Conservation (phyloP, 2,329 filamentous ascomycete genomes). For the Xylariaceae sp. region DNA sequence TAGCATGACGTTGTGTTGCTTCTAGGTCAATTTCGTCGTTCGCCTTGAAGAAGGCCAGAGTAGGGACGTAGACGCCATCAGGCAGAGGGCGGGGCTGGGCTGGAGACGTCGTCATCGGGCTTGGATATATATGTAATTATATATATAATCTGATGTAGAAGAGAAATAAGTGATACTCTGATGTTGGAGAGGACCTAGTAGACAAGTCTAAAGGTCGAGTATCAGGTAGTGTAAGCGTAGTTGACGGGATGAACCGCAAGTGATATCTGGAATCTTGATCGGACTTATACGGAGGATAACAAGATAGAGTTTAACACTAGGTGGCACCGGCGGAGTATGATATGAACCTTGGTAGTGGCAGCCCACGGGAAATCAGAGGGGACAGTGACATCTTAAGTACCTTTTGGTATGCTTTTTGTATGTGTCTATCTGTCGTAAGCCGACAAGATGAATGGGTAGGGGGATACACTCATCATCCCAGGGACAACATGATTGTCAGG, state of each 20-base stretch:
- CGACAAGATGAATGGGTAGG: slow-evolving; percentile 12
- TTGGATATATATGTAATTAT: slow-evolving; percentile 1
- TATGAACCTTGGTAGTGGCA: slow-evolving; percentile 9
- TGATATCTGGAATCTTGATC: neutral
- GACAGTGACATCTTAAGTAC: slow-evolving; percentile 17
- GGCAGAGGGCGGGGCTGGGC: slow-evolving; percentile 21
- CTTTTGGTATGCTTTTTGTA: neutral
- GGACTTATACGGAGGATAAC: neutral
- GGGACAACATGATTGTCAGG: slow-evolving; percentile 12
- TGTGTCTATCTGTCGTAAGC: slow-evolving; percentile 2
- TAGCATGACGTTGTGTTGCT: slow-evolving; percentile 54
- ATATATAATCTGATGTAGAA: neutral
- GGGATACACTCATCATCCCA: slow-evolving; percentile 4
- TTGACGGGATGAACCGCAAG: too few species aligned
- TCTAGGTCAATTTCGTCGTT: slow-evolving; percentile 59
- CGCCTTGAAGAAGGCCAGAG: slow-evolving; percentile 62
- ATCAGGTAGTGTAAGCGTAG: neutral
- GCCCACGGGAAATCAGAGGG: slow-evolving; percentile 8
- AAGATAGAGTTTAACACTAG: neutral
- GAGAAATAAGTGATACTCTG: neutral
- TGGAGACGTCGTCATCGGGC: slow-evolving; percentile 28
- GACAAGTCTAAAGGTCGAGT: neutral
- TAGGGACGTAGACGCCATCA: slow-evolving; percentile 62
- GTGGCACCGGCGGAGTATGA: neutral
- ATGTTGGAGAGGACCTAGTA: too few species aligned